Conservation (phyloP, 352 stramenopile genomes). For the Phytophthora pistaciae region DNA sequence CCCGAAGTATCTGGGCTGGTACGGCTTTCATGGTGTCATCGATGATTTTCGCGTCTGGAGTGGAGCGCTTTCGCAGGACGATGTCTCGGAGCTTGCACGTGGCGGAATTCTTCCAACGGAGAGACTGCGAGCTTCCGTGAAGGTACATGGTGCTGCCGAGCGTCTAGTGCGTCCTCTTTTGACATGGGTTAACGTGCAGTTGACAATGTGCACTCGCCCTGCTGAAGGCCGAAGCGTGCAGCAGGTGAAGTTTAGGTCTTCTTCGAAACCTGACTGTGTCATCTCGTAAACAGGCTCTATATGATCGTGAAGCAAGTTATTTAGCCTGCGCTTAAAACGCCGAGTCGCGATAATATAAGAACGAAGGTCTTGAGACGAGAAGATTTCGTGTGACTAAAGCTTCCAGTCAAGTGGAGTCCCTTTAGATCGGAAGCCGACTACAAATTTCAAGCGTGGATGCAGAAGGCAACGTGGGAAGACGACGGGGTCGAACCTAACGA, state of each 20-base stretch:
- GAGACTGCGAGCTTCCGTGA: constrained; percentile 10
- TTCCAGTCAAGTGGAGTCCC: too few species aligned
- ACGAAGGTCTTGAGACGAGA: too few species aligned
- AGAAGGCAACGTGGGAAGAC: too few species aligned
- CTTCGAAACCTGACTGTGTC: constrained; percentile 12
- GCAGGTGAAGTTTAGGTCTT: background rate
- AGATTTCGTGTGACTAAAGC: too few species aligned
- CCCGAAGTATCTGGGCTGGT: constrained; percentile 26
- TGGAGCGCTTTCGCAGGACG: constrained; percentile 5
- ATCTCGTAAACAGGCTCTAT: constrained; percentile 10
- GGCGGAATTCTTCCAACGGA: background rate
- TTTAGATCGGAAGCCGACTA: too few species aligned
- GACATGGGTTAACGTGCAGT: constrained; percentile 18
- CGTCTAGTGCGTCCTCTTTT: constrained; percentile 1
- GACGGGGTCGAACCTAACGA: too few species aligned
- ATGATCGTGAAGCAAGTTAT: background rate
- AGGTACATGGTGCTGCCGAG: background rate
- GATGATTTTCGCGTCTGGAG: constrained; percentile 42
- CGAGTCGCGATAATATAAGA: too few species aligned
- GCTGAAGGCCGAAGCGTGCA: constrained; percentile 19
- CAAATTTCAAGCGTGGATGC: too few species aligned
- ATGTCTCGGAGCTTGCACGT: constrained; percentile 15
- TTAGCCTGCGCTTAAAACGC: too few species aligned
- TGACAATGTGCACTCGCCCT: constrained; percentile 24
- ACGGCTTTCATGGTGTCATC: constrained; percentile 42